A percentile compares a stretch with the other conserved stretches of the same genome.
These are phyloP conservation scores for Fusarium napiforme DNA, from an alignment of 2,329 filamentous ascomycete species.

Conservation along the genomic window DNA sequence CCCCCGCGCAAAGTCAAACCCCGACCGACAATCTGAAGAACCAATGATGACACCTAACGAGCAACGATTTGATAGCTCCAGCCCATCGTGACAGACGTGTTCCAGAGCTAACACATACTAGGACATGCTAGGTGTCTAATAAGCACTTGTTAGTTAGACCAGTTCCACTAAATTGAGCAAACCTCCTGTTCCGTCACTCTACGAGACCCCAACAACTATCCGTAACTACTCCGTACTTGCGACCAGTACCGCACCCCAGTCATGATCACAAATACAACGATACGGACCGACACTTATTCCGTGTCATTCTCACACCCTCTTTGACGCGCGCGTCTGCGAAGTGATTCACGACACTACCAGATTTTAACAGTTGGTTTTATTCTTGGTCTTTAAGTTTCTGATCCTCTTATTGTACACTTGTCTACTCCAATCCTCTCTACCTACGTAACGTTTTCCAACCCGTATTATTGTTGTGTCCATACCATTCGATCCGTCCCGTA, in stretches of 20 bases:
- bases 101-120: constrained; percentile 18
- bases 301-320: constrained; percentile 1
- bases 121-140: constrained; percentile 1
- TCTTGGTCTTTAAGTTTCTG: neutral
- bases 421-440: neutral
- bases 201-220: constrained; percentile 6
- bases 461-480: neutral
- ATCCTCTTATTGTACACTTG: neutral
- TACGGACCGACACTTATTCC: constrained; percentile 24
- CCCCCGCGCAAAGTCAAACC: neutral
- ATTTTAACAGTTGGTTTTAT: constrained; percentile 7
- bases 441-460: neutral
- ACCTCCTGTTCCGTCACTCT: constrained; percentile 13
- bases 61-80: constrained; percentile 19
- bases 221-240: neutral
- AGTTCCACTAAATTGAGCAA: constrained; percentile 27
- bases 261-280: neutral
- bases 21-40: neutral
- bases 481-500: neutral
- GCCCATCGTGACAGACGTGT: constrained; percentile 10
- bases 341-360: constrained; percentile 24
- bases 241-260: neutral
- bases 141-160: neutral
- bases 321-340: constrained; percentile 13
- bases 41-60: constrained; percentile 20